phyloP scores from a whole-genome alignment of 768 basidiomycete species.

The Suillus brevipes region DNA sequence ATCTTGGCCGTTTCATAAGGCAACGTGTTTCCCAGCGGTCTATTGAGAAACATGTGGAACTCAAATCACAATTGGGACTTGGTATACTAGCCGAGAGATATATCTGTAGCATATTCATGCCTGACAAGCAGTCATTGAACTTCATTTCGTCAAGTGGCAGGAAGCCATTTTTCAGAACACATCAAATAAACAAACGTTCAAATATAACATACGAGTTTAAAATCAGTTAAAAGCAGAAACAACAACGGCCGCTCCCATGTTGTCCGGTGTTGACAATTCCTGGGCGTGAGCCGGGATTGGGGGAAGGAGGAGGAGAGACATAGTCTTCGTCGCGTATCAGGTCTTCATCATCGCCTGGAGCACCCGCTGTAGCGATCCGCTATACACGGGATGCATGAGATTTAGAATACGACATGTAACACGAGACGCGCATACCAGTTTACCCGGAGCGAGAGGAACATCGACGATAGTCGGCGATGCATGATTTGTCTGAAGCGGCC shows the following conservation, averaged over 20 bases:
- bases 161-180: background rate
- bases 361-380: too few species aligned
- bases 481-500: background rate
- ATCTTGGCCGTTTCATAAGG: conserved; percentile 39
- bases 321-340: too few species aligned
- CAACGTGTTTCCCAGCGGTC: conserved; percentile 31
- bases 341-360: too few species aligned
- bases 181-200: background rate
- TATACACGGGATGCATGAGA: too few species aligned
- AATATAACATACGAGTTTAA: background rate
- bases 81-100: background rate
- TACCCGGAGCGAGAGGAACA: background rate
- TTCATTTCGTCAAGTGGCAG: background rate
- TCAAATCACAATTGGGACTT: background rate
- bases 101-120: background rate
- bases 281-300: too few species aligned
- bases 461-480: background rate
- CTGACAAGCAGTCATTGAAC: background rate
- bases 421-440: too few species aligned
- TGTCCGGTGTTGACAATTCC: too few species aligned
- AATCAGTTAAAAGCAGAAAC: too few species aligned
- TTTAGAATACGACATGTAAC: too few species aligned
- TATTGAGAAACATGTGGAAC: conserved; percentile 24
- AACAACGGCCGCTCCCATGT: too few species aligned
- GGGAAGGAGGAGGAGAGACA: too few species aligned